Evolutionary conservation across 1,284 basidiomycete species (phyloP).

Genomic region (Cryptococcus sp.): DNA sequence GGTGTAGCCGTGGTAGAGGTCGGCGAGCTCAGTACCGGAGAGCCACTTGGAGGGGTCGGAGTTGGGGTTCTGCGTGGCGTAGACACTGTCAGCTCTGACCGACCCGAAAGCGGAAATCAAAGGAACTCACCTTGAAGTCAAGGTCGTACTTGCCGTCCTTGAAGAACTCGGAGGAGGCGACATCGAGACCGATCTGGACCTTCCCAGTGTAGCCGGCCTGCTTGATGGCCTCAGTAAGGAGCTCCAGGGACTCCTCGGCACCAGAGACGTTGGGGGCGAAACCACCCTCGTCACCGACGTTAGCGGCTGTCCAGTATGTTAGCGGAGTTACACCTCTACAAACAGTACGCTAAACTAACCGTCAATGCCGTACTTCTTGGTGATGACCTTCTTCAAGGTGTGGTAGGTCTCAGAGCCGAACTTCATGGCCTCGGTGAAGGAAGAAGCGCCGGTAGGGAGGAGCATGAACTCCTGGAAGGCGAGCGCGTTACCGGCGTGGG

Average conservation of each 20-base stretch:
- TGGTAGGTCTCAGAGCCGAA: slow-evolving; percentile 99
- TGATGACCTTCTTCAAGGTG: slow-evolving; percentile 98
- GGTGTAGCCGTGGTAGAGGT: slow-evolving; percentile 81
- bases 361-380: slow-evolving; percentile 98
- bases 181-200: slow-evolving; percentile 98
- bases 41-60: slow-evolving; percentile 97
- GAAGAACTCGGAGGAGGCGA: slow-evolving; percentile 99
- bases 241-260: slow-evolving; percentile 95
- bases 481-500: slow-evolving; percentile 98
- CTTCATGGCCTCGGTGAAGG: slow-evolving; percentile 97
- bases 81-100: background rate
- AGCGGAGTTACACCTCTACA: background rate
- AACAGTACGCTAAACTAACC: slow-evolving; percentile 55
- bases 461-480: slow-evolving; percentile 99
- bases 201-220: slow-evolving; percentile 98
- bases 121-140: slow-evolving; percentile 72
- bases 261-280: slow-evolving; percentile 98
- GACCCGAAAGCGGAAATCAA: background rate
- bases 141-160: slow-evolving; percentile 99
- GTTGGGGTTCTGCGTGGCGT: slow-evolving; percentile 83
- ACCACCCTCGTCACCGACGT: slow-evolving; percentile 99
- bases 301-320: slow-evolving; percentile 65
- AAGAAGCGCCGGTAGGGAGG: slow-evolving; percentile 84
- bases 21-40: slow-evolving; percentile 85
- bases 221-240: slow-evolving; percentile 92